These are phyloP conservation scores for California macrophylla DNA, from an alignment of 441 rosid genomes.

Conservation along the genomic window DNA sequence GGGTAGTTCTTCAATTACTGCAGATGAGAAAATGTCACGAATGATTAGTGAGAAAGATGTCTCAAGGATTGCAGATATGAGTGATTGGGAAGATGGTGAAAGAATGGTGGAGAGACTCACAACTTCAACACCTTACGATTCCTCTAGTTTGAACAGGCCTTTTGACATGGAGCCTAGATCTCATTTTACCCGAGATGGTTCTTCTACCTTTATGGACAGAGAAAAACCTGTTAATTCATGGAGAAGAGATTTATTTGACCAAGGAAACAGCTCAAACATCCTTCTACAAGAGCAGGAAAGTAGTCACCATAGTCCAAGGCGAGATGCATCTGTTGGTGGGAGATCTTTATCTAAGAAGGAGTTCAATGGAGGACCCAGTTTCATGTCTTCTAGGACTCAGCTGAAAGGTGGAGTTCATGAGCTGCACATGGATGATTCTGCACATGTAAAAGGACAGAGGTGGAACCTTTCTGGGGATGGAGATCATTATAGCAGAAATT, in stretches of 20 bases:
- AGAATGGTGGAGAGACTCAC: constrained; percentile 85
- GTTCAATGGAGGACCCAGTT: constrained; percentile 48
- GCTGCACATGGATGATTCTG: constrained; percentile 38
- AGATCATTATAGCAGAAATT: constrained; percentile 46
- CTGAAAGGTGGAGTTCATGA: constrained; percentile 50
- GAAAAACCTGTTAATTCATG: constrained; percentile 49
- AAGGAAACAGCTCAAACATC: constrained; percentile 43
- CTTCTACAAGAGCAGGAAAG: constrained; percentile 40
- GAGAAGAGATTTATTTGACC: constrained; percentile 66
- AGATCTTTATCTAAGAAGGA: constrained; percentile 52
- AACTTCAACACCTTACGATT: constrained; percentile 62
- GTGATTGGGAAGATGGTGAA: constrained; percentile 85
- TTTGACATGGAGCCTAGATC: constrained; percentile 40
- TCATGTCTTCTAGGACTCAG: constrained; percentile 34
- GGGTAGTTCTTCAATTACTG: constrained; percentile 34
- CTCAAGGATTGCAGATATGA: constrained; percentile 35
- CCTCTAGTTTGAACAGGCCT: constrained; percentile 43
- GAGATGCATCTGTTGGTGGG: constrained; percentile 39
- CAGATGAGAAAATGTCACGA: constrained; percentile 40
- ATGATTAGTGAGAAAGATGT: constrained; percentile 40
- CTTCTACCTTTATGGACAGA: constrained; percentile 41
- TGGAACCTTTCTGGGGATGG: constrained; percentile 69
- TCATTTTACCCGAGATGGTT: constrained; percentile 47
- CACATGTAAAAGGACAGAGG: constrained; percentile 43
- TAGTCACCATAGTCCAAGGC: constrained; percentile 44